These are phyloP conservation scores for Pseudogymnoascus sp. DNA, from an alignment of 2,329 filamentous ascomycete species.

Conservation along the genomic window DNA sequence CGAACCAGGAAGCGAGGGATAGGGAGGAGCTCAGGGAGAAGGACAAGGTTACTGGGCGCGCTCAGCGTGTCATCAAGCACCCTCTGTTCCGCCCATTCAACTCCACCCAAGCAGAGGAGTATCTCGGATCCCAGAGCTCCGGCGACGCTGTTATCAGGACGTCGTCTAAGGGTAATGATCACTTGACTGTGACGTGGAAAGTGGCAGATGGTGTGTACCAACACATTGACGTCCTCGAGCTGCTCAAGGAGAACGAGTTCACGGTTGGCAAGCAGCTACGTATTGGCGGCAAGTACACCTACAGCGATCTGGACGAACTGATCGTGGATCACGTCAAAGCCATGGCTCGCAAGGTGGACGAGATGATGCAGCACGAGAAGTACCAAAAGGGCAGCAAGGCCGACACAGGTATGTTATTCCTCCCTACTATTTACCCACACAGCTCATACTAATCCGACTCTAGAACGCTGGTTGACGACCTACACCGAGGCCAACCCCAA, in stretches of 20 bases:
- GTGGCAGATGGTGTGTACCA: slow-evolving; percentile 94
- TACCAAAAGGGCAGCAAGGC: slow-evolving; percentile 74
- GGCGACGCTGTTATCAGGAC: slow-evolving; percentile 94
- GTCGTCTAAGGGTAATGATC: slow-evolving; percentile 89
- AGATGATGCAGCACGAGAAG: slow-evolving; percentile 91
- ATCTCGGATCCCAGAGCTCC: slow-evolving; percentile 71
- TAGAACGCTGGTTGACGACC: slow-evolving; percentile 91
- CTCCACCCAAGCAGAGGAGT: slow-evolving; percentile 85
- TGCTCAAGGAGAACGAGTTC: slow-evolving; percentile 96
- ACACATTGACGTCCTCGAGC: slow-evolving; percentile 91
- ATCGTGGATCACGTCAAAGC: slow-evolving; percentile 96
- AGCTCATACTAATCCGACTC: slow-evolving; percentile 12
- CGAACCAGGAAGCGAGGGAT: slow-evolving; percentile 69
- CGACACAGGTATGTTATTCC: slow-evolving; percentile 59
- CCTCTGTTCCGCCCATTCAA: slow-evolving; percentile 94
- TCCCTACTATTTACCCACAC: slow-evolving; percentile 7
- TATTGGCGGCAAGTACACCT: slow-evolving; percentile 80
- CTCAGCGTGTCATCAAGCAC: slow-evolving; percentile 94
- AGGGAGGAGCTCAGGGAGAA: slow-evolving; percentile 77
- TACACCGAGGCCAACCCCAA: slow-evolving; percentile 95
- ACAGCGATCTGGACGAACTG: slow-evolving; percentile 92
- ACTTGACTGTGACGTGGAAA: slow-evolving; percentile 96
- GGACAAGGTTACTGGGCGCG: slow-evolving; percentile 74
- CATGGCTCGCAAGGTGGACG: slow-evolving; percentile 95
- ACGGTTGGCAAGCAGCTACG: slow-evolving; percentile 79